Base-by-base conservation (phyloP, 2,329 filamentous ascomycete genomes). In the Trichophyton schoenleinii region DNA sequence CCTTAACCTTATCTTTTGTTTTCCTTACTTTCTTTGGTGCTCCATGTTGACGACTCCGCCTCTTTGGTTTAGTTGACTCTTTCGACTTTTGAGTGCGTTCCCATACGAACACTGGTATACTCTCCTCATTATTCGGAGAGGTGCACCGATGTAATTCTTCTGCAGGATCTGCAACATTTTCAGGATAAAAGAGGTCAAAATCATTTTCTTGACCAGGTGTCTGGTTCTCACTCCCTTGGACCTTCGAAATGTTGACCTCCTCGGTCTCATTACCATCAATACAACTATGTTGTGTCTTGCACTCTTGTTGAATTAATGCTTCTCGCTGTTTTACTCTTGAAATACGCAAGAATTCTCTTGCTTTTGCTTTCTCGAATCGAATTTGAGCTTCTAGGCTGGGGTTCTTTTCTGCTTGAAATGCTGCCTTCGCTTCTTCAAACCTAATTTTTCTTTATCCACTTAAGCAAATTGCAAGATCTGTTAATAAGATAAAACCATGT, bases 321-420 rank as follows among this genome's bases (percentile, higher is more conserved):
- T 38, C n/a, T 42, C 38, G 55, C 2, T 20, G 28, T 6, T 18
- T 18, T 41, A 1, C 15, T 44, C 55, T 41, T 4, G 55, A 22
- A 22, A 55, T 28, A 1, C 62, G 59, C n/a, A 46, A 20, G 15
- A 22, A 25, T 22, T 63, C 59, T 22, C 61, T 53, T 34, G 49
- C 58, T 20, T 63, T 9, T 8, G 46, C 55, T 25, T 61, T 63
- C 20, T 59, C 36, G 8, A 61, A 63, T n/a, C 41, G 36, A 48
- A 63, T 48, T 28, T 22, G 15, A 31, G 58, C 57, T 42, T 61
- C 57, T n/a, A 61, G 4, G 7, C 8, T 63, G 3, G 62, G 62
- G 18, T 59, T 59, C 11, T 7, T 28, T 59, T 59, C 57, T 5
- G 59, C 53, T 34, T 61, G 57, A n/a, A 61, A 63, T 1, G 57